Conservation (phyloP, 2,329 filamentous ascomycete genomes). For the Ceratocystis cacaofunesta region DNA sequence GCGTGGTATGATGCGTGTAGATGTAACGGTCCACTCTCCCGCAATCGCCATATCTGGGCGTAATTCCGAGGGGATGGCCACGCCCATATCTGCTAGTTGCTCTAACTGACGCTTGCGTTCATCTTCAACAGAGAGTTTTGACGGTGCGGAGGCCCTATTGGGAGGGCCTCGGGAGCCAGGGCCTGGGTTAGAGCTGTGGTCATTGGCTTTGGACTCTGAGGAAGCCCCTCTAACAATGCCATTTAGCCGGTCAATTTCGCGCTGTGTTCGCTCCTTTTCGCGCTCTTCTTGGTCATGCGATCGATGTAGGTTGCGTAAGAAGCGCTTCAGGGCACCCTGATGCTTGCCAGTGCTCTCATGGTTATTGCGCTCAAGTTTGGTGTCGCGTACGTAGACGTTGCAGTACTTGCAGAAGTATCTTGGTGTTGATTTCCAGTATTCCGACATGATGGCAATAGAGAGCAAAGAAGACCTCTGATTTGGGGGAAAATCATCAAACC, state of each 20-base stretch:
- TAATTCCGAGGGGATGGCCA: constrained; percentile 66
- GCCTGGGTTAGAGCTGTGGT: neutral
- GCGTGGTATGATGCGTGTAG: constrained; percentile 42
- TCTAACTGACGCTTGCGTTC: constrained; percentile 73
- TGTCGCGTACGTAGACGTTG: constrained; percentile 78
- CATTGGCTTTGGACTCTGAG: constrained; percentile 19
- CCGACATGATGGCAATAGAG: constrained; percentile 50
- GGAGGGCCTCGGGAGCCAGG: neutral
- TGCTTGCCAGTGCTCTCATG: constrained; percentile 79
- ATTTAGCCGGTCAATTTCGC: constrained; percentile 75
- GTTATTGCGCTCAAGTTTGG: constrained; percentile 73
- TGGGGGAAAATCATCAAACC: neutral
- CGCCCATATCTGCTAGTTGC: constrained; percentile 75
- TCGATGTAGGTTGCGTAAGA: constrained; percentile 76
- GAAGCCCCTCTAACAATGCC: constrained; percentile 46
- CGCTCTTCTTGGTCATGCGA: constrained; percentile 65
- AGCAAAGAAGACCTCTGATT: neutral
- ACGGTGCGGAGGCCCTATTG: constrained; percentile 11
- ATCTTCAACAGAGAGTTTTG: constrained; percentile 33
- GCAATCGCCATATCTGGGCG: constrained; percentile 71
- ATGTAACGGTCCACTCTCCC: constrained; percentile 71
- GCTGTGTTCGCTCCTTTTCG: constrained; percentile 67
- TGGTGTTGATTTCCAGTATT: constrained; percentile 97
- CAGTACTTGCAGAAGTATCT: constrained; percentile 99
- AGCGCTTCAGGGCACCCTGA: constrained; percentile 74